Conservation (phyloP, 306 rosid genomes). For the Albizia julibrissin region DNA sequence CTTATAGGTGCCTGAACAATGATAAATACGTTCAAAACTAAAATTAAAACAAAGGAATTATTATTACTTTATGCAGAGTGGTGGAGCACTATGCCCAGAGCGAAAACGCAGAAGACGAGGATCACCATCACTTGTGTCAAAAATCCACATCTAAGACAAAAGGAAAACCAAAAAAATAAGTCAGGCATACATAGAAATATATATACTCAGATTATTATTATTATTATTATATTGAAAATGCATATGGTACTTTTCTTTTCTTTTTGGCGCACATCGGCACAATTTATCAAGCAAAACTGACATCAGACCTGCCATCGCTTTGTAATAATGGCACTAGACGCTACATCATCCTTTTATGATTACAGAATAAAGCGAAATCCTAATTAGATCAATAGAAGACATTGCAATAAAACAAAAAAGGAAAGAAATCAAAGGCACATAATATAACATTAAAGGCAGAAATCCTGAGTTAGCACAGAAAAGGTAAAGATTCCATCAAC, state of each 20-base stretch:
- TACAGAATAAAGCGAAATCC: neutral
- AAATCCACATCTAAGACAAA: conserved; percentile 85
- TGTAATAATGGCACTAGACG: neutral
- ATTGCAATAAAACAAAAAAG: neutral
- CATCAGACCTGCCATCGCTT: too few species aligned
- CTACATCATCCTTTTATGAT: neutral
- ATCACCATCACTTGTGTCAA: conserved; percentile 91
- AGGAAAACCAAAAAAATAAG: neutral
- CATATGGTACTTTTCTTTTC: neutral
- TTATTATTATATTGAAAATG: neutral
- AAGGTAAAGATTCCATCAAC: neutral
- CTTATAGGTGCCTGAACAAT: neutral
- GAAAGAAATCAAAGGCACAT: neutral
- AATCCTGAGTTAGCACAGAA: neutral
- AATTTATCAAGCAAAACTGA: too few species aligned
- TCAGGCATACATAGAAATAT: neutral
- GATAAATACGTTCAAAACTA: neutral
- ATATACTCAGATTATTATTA: too few species aligned
- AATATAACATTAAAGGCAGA: neutral
- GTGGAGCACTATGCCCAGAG: conserved; percentile 97
- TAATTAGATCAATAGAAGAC: neutral
- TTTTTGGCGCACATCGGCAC: too few species aligned
- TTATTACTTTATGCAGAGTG: conserved; percentile 84
- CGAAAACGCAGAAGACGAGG: conserved; percentile 88
- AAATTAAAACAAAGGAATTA: conserved; percentile 30